A percentile compares a stretch with the other conserved stretches of the same genome.
These are phyloP conservation scores for Fraxinus xanthoxyloides DNA, from an alignment of 305 asterid species.

Conservation along the genomic window DNA sequence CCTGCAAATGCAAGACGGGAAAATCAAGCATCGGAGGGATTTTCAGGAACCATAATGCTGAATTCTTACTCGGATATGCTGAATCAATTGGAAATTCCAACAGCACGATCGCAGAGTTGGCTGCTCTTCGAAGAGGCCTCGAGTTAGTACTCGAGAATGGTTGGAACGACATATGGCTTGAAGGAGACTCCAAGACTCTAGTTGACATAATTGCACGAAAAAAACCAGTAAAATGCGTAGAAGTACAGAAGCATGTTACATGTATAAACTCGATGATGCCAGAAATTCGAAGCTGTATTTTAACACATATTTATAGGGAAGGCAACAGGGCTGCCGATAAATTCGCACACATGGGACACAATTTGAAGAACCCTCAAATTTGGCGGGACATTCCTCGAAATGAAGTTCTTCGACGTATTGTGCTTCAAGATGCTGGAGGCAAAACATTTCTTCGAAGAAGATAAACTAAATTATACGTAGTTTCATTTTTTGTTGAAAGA, in stretches of 20 bases:
- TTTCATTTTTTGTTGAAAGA: neutral
- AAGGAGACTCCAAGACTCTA: conserved; percentile 67
- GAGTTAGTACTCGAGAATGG: conserved; percentile 62
- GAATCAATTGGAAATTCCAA: conserved; percentile 55
- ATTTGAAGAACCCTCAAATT: conserved; percentile 48
- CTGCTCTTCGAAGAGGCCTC: conserved; percentile 64
- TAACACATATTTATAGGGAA: conserved; percentile 61
- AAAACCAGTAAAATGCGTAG: conserved; percentile 35
- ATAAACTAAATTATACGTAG: conserved; percentile 18
- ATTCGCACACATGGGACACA: conserved; percentile 71
- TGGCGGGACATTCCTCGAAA: conserved; percentile 58
- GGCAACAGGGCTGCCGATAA: conserved; percentile 75
- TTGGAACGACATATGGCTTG: conserved; percentile 60
- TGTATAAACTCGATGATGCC: conserved; percentile 46
- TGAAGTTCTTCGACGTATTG: conserved; percentile 39
- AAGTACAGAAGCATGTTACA: conserved; percentile 40
- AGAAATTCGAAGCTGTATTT: conserved; percentile 36
- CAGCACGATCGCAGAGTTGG: conserved; percentile 62
- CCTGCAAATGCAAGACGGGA: conserved; percentile 67
- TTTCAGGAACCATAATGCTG: conserved; percentile 63
- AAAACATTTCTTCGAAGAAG: conserved; percentile 45
- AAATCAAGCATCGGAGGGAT: conserved; percentile 74
- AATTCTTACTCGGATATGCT: conserved; percentile 64
- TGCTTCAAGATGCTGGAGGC: conserved; percentile 64
- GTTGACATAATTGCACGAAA: conserved; percentile 46